Evolutionary conservation across 2,329 filamentous ascomycete species (phyloP), one percentile per base, ranked within the genome.

Genomic region (Dryadomyces quercivorus): DNA sequence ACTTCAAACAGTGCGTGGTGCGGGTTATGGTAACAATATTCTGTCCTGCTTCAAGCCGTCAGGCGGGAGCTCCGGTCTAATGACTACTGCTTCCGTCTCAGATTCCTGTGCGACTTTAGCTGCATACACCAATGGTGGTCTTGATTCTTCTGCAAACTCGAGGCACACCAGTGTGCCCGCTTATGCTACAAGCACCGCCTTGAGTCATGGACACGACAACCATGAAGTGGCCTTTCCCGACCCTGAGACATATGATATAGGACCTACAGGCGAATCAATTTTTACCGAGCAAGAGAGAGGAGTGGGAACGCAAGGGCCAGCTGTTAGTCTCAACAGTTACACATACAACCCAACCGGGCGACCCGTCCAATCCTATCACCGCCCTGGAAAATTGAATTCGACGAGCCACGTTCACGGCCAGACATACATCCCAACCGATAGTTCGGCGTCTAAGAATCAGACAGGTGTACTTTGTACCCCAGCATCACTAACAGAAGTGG

Each of bases 201-300:
- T 34, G 7, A 34, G 36, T 8, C 34, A 42, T 22, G 36, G 20
- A 8, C 49, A 50, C 12, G 49, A 26, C 36, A 42, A 10, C 20
- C 34, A n/a, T 10, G 36, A 51, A 5, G 5, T 5, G 16, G 8
- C 8, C 8, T 20, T 34, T 31, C 12, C 50, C 4, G 42, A 52
- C 3, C 16, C 50, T 4, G 22, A 31, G 7, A 4, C n/a, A 2
- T 38, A 52, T 12, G n/a, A 13, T 15, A 45, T 36, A 22, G 22
- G n/a, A 2, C 4, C 40, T 22, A 9, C 26, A 13, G 26, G 12
- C 2, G 50, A 45, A 18, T 52, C 42, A n/a, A 52, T 52, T 70
- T 57, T 72, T 67, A 1, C 64, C 74, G 0, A 72, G 71, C 63
- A 62, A 53, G 50, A 49, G 26, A 34, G 26, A 15, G 10, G 44